Base-by-base conservation (phyloP, 495 filamentous ascomycete genomes). In the Aspergillus sclerotioniger region DNA sequence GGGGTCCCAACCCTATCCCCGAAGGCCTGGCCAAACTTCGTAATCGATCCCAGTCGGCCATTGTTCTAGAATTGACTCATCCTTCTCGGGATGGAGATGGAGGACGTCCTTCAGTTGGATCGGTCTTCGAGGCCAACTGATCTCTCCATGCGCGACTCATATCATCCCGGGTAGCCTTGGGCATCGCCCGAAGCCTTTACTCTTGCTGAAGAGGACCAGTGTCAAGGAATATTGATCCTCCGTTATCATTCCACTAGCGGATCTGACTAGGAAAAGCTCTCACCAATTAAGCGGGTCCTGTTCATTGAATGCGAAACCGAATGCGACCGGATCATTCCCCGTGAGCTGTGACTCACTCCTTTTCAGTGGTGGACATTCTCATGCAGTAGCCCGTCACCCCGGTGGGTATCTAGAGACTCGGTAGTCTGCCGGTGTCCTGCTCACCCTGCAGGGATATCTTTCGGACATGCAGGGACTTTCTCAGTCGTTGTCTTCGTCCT, bases 401-500 rank as follows among this genome's bases (percentile, higher is more conserved):
- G 10, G 10, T 25, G 25, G 13, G 48, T 31, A n/a, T n/a, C n/a
- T n/a, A 32, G 25, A 51, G 31, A 15, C n/a, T 51, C 13, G 48
- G 28, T 51, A 57, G n/a, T 46, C 54, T 57, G 31, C 43, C 47
- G 17, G 20, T n/a, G 3, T 19, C 20, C 28, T 52, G 32, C 3
- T 62, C 55, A 19, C 53, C 60, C 1, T 57, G 52, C 3, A 66
- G 32, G 3, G 61, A n/a, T 13, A 43, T 52, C 4, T 67, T 29
- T 2, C 70, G 64, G 3, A 71, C 64, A 0, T 49, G 58, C 0
- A 70, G 67, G 5, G 68, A 71, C 3, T 60, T 19, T 75, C 69
- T 68, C 71, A 75, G 0, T 64, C 71, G 32, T 75, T 75, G 3
- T 68, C 9, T 5, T 68, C 61, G 17, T 63, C 72, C 33, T 72